Evolutionary conservation across 768 basidiomycete genomes (phyloP).

Genomic region (Trametes cinnabarina): DNA sequence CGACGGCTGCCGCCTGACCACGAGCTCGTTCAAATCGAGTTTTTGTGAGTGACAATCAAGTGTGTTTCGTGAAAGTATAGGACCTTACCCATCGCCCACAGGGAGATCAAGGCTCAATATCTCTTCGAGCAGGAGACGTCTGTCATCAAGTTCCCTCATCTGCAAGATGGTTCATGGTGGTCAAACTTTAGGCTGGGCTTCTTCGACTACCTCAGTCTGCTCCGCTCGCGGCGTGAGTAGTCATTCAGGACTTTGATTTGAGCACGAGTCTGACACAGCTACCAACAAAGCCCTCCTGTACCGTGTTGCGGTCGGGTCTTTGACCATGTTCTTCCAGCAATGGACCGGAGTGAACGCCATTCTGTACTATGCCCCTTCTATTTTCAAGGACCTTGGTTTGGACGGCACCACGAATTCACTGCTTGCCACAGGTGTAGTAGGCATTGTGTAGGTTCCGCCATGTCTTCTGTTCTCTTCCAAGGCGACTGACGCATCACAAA

Average conservation of each 20-base stretch:
- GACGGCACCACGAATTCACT: constrained; percentile 58
- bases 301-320: constrained; percentile 59
- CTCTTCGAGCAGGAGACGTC: constrained; percentile 69
- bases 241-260: neutral
- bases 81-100: constrained; percentile 21
- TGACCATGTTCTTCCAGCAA: constrained; percentile 80
- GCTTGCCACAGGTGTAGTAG: constrained; percentile 70
- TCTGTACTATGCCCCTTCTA: constrained; percentile 72
- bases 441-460: constrained; percentile 58
- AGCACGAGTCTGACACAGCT: neutral
- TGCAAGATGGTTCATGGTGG: constrained; percentile 55
- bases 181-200: constrained; percentile 64
- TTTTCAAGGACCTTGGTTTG: constrained; percentile 61
- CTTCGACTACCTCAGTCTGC: constrained; percentile 58
- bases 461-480: too few relatives aligned
- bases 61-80: neutral
- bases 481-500: neutral
- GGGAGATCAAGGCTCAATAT: constrained; percentile 73
- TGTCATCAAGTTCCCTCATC: constrained; percentile 54
- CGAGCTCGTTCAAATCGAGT: constrained; percentile 71
- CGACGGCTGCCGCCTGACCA: constrained; percentile 54
- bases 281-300: constrained; percentile 50
- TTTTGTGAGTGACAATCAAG: constrained; percentile 55
- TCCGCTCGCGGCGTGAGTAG: constrained; percentile 46
- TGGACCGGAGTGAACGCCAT: constrained; percentile 81